Base-by-base conservation (phyloP, 1,284 basidiomycete genomes). In the Heterobasidion occidentale region DNA sequence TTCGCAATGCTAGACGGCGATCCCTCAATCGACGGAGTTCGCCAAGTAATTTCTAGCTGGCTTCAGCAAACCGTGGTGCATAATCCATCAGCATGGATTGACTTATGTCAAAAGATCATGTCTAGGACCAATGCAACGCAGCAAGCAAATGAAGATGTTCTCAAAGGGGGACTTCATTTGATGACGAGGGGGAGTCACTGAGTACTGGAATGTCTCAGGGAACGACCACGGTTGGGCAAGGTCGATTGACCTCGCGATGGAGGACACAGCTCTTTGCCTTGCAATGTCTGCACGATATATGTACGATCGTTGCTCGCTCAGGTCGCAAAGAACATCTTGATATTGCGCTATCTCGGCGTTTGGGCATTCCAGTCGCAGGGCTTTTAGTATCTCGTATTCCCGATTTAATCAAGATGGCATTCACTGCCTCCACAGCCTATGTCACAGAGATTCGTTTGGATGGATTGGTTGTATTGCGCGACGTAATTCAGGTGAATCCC, bases 361-460 rank as follows among this genome's bases (percentile, higher is more conserved):
- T 70, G 36, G 70, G 72, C 1, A 55, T 72, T 38, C 65, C 70
- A 3, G 51, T 66, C 1, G 60, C 76, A 6, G 77, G 80, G 1
- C 73, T 94, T 36, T 77, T 96, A 36, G 85, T 91, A 50, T 85
- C 84, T 42, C 84, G 92, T n/a, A 84, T 96, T 2, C 82, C 87
- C 0, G 97, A 99, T 70, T 75, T 99, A 54, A 97, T 99, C 71
- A 92, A 84, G 71, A 97, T 98, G 87, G 96, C 97, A 0, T 99
- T 99, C 70, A 96, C 92, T 7, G 96, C 97, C 0, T 95, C 93
- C 36, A 94, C 96, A 0, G 93, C 97, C 1, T 89, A 94, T 68
- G 94, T 98, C 49, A 94, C 92, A 35, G 94, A 97, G 66, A 97
- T 99, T 60, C 83, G 97, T 35, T 74, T 98, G n/a, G 90, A 94